Evolutionary conservation across 306 rosid genomes (phyloP), one percentile per base, ranked within the genome.

Genomic region (Castanea crenata): DNA sequence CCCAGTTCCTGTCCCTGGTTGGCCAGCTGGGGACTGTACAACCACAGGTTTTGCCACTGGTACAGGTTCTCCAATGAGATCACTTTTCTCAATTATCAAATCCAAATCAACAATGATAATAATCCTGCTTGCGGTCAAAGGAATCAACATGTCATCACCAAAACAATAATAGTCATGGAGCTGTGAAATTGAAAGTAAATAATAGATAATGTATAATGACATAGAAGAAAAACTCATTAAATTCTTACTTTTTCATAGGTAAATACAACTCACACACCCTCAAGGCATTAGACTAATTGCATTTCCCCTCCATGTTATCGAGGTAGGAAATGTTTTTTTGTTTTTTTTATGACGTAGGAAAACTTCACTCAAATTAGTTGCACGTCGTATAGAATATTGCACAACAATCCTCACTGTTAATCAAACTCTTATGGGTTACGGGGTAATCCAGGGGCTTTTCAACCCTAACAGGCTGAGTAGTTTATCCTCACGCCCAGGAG

Each of bases 101-200:
- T 91, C 95, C 71, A 94, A 76, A 23, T 89, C 88, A 35, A 94
- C 71, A 14, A 92, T 88, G 84, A 94, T 89, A 35, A 90, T 87
- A 73, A 94, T 91, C 84, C 99, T 94, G 95, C 78, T 57, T 56
- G 71, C 59, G 75, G 59, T 11, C 41, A 74, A 75, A 4, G 13
- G 5, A 49, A 76, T 58, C 83, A 73, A 71, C 71, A 72, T 58
- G 55, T 23, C 58, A 78, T 74, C 34, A 41, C 7, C 21, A 21
- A 56, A 71, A 38, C 55, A 71, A 49, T 23, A 8, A 61, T 29
- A 57, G 49, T 49, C 64, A 12, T 31, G 63, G 73, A 7, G 15
- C 19, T n/a, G 16, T 20, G 14, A 74, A 75, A 25, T 73, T 69
- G 3, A 61, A 65, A 62, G 13, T 44, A 14, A 3, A 4, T 27